Evolutionary conservation across 176 grass and related monocot genomes (phyloP).

Genomic region (Microstegium vimineum): DNA sequence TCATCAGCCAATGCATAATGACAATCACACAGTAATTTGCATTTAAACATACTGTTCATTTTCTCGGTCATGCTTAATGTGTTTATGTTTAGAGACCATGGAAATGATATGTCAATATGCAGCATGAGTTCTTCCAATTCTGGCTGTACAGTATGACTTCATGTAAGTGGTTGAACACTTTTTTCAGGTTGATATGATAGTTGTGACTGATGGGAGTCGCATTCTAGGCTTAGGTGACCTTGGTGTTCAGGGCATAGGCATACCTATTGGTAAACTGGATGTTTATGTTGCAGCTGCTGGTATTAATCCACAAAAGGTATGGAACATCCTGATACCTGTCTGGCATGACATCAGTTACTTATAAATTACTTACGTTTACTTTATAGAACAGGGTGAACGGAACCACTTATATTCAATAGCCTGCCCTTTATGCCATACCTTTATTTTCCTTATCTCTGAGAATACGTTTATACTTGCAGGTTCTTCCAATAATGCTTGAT

Average conservation of each 20-base stretch:
- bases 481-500: slow-evolving; percentile 97
- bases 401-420: not conserved
- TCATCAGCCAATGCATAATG: slow-evolving; percentile 5
- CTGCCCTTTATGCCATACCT: not conserved
- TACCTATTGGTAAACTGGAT: slow-evolving; percentile 99
- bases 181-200: slow-evolving; percentile 88
- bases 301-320: slow-evolving; percentile 93
- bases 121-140: not conserved
- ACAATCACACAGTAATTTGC: not conserved
- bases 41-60: not conserved
- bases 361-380: not conserved
- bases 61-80: not conserved
- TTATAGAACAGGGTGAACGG: not conserved
- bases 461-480: slow-evolving; percentile 34
- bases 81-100: not conserved
- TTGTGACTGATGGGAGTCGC: slow-evolving; percentile 89
- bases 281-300: slow-evolving; percentile 97
- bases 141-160: not conserved
- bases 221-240: slow-evolving; percentile 98
- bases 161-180: slow-evolving; percentile 10
- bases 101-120: not conserved
- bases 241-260: slow-evolving; percentile 98
- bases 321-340: not conserved
- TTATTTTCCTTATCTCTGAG: not conserved
- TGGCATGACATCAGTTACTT: not conserved